Percentiles rank a stretch among this genome's conserved stretches.
phyloP scores from a whole-genome alignment of 2,329 filamentous ascomycete genomes.

The Arthrocladium fulminans region DNA sequence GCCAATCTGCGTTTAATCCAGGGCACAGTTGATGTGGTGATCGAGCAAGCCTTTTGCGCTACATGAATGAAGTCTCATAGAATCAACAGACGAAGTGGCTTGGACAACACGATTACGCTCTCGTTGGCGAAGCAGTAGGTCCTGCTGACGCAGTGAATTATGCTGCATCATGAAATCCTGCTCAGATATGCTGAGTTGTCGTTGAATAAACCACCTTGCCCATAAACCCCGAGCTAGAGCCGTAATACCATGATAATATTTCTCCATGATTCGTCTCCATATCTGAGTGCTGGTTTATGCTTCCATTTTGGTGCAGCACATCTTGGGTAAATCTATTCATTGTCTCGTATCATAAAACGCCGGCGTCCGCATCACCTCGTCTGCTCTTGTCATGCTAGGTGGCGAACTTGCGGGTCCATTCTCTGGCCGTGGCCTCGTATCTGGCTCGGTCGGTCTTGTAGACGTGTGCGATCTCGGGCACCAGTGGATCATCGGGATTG shows the following conservation, averaged over 20 bases:
- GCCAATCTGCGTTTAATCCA: too few relatives aligned
- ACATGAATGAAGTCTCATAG: too few relatives aligned
- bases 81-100: too few relatives aligned
- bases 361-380: background rate
- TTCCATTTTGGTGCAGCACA: conserved; percentile 1
- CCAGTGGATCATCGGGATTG: conserved; percentile 96
- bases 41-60: too few relatives aligned
- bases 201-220: conserved; percentile 5
- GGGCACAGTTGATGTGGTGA: too few relatives aligned
- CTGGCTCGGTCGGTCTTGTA: conserved; percentile 97
- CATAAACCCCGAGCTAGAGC: conserved; percentile 1
- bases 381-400: conserved; percentile 51
- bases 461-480: conserved; percentile 97
- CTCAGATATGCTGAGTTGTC: conserved; percentile 5
- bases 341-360: conserved; percentile 3
- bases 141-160: conserved; percentile 1
- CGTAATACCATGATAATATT: background rate
- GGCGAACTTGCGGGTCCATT: conserved; percentile 99
- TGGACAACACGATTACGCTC: too few relatives aligned
- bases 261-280: background rate
- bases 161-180: conserved; percentile 9
- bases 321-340: conserved; percentile 7
- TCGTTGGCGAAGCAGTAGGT: background rate
- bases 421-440: conserved; percentile 92
- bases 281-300: background rate